These are phyloP conservation scores for Phaseolus lunatus DNA, from an alignment of 306 rosid species.

Conservation along the genomic window DNA sequence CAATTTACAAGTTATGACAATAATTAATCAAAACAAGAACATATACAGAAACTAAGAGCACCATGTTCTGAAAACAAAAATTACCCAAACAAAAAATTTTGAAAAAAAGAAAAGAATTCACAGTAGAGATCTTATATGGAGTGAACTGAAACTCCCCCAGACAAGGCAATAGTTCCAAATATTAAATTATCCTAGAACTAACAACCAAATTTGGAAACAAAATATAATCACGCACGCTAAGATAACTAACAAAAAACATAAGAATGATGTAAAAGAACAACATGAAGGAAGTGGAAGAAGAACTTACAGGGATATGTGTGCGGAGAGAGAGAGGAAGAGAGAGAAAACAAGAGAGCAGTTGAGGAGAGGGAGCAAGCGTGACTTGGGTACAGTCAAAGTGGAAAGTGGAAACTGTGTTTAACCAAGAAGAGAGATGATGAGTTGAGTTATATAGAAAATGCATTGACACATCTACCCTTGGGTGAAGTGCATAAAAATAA, in stretches of 20 bases:
- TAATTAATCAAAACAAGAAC: background rate
- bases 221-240: background rate
- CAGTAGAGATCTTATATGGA: background rate
- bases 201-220: constrained; percentile 14
- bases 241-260: background rate
- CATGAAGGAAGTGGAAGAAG: background rate
- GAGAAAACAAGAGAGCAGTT: background rate
- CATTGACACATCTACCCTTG: constrained; percentile 68
- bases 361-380: constrained; percentile 59
- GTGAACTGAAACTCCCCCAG: background rate
- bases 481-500: constrained; percentile 32
- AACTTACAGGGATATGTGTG: constrained; percentile 34
- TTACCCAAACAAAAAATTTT: background rate
- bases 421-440: constrained; percentile 52
- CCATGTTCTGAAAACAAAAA: background rate
- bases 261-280: background rate
- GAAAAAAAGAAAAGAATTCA: background rate
- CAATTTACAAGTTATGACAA: background rate
- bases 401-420: constrained; percentile 47
- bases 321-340: no score
- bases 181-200: constrained; percentile 5
- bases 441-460: constrained; percentile 67
- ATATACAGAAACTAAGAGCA: constrained; percentile 3
- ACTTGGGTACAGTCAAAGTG: constrained; percentile 60
- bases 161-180: background rate